Conservation (phyloP, 2,329 filamentous ascomycete genomes). For the Aspergillus caelatus region DNA sequence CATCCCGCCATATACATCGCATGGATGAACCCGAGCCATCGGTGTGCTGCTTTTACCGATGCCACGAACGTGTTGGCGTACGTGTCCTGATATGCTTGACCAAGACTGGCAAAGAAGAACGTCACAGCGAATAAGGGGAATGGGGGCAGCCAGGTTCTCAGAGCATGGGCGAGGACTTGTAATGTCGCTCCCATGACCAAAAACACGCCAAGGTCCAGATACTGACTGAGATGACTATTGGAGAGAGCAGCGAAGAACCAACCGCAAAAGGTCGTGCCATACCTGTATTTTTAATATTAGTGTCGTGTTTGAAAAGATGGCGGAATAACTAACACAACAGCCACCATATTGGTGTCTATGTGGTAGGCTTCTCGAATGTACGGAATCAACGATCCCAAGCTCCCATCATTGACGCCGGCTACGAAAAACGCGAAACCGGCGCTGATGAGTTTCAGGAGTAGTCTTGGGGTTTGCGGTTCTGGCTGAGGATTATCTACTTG, state of each 20-base stretch:
- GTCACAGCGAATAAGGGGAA: constrained; percentile 61
- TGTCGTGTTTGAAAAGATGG: background rate
- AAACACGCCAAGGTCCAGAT: constrained; percentile 60
- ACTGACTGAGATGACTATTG: constrained; percentile 52
- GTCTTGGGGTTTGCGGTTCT: background rate
- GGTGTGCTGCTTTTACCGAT: constrained; percentile 54
- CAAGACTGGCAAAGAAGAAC: constrained; percentile 61
- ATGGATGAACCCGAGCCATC: constrained; percentile 67
- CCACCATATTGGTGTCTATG: constrained; percentile 56
- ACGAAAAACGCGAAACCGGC: constrained; percentile 67
- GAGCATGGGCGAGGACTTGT: constrained; percentile 50
- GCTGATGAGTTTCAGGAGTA: constrained; percentile 54
- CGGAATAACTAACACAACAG: constrained; percentile 49
- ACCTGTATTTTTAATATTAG: constrained; percentile 36
- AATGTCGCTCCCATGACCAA: constrained; percentile 59
- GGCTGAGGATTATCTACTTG: constrained; percentile 3
- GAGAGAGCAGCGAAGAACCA: constrained; percentile 63
- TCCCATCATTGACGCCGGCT: constrained; percentile 67
- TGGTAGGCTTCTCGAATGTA: constrained; percentile 62
- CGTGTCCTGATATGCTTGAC: constrained; percentile 66
- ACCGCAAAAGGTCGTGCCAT: constrained; percentile 60
- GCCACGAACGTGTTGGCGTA: constrained; percentile 66
- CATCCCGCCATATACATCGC: constrained; percentile 63
- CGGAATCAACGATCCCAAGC: constrained; percentile 64
- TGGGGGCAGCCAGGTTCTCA: constrained; percentile 60